Conservation (phyloP, 768 basidiomycete genomes). For the Russula ochroleuca region DNA sequence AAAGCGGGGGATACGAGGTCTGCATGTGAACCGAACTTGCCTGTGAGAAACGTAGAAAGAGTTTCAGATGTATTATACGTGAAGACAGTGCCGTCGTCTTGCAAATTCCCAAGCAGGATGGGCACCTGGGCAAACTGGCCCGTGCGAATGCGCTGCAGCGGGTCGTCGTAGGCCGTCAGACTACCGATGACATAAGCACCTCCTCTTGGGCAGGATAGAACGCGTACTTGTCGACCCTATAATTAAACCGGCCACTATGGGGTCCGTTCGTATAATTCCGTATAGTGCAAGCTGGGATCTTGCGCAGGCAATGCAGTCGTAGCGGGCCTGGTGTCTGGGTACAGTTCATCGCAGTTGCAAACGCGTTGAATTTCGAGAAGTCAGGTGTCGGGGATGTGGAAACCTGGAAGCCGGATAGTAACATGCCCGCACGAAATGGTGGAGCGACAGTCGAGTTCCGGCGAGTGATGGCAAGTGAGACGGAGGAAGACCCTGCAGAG, state of each 20-base stretch:
- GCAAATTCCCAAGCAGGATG: slow-evolving; percentile 10
- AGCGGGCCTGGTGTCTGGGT: slow-evolving; percentile 24
- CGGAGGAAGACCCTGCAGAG: slow-evolving; percentile 1
- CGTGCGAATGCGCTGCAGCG: slow-evolving; percentile 8
- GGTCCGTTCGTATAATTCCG: slow-evolving; percentile 21
- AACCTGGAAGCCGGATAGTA: slow-evolving; percentile 1
- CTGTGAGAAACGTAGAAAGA: background rate
- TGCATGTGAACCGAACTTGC: background rate
- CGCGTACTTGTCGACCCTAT: slow-evolving; percentile 14
- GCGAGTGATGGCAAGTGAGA: slow-evolving; percentile 13
- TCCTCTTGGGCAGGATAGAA: background rate
- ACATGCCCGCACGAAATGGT: slow-evolving; percentile 16
- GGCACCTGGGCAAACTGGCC: background rate
- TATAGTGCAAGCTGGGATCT: slow-evolving; percentile 28
- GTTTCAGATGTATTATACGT: background rate
- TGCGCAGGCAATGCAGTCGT: slow-evolving; percentile 29
- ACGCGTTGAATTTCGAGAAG: slow-evolving; percentile 8
- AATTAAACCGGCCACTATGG: background rate
- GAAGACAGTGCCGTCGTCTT: slow-evolving; percentile 8
- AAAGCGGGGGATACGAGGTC: background rate
- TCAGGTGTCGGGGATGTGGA: background rate
- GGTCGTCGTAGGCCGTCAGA: background rate
- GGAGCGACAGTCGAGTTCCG: background rate
- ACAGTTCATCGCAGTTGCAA: slow-evolving; percentile 25
- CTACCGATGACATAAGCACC: background rate